Conservation (phyloP, 169 alveolate genomes). For the Prorocentrum cordatum region DNA sequence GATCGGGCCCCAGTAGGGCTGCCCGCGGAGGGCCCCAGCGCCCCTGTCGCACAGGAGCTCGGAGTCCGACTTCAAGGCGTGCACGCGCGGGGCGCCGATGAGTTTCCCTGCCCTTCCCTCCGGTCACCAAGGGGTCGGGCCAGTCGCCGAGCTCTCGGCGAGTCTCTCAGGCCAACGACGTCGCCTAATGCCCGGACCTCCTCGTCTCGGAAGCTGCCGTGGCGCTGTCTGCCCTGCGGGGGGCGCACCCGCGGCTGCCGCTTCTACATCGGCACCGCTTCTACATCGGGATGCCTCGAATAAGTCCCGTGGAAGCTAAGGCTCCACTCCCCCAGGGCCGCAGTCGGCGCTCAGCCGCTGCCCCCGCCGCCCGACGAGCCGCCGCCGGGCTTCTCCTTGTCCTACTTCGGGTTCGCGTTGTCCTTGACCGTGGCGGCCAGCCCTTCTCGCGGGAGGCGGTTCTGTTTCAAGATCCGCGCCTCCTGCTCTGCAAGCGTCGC, state of each 20-base stretch:
- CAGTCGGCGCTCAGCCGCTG: not conserved
- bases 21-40: not conserved
- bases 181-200: too few species aligned
- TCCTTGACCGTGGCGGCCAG: not conserved
- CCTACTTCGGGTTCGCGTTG: not conserved
- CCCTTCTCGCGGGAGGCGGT: not conserved
- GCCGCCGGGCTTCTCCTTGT: not conserved
- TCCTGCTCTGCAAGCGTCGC: not conserved
- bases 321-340: not conserved
- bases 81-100: not conserved
- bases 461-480: not conserved
- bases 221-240: too few species aligned
- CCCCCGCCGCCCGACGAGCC: not conserved
- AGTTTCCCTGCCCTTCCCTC: not conserved
- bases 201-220: too few species aligned
- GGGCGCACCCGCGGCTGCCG: too few species aligned
- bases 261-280: too few species aligned
- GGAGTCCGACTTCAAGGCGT: not conserved
- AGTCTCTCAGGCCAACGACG: too few species aligned
- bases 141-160: too few species aligned
- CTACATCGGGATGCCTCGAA: too few species aligned
- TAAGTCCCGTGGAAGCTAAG: not conserved
- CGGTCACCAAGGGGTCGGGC: not conserved
- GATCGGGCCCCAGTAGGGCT: not conserved
- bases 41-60: not conserved